These are phyloP conservation scores for Monosporascus sp. DNA, from an alignment of 2,329 filamentous ascomycete genomes.

Conservation along the genomic window DNA sequence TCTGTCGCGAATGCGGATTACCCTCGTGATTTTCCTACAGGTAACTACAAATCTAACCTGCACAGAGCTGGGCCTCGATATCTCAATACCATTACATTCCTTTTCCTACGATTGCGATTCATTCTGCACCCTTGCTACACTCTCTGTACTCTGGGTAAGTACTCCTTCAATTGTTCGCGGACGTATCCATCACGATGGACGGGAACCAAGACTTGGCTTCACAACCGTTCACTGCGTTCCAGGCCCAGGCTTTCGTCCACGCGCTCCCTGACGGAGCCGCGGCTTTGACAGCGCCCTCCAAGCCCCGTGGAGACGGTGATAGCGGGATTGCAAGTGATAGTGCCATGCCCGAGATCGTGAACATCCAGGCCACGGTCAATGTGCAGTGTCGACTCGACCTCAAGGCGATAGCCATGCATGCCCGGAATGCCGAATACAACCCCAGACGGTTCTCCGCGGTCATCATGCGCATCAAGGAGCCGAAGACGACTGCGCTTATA, in stretches of 20 bases:
- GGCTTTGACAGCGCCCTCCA: not conserved
- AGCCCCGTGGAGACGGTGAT: not conserved
- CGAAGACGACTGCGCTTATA: constrained; percentile 96
- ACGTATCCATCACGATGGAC: no score
- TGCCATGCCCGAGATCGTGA: constrained; percentile 24
- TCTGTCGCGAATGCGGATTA: no score
- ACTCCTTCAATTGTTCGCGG: no score
- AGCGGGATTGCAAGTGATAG: not conserved
- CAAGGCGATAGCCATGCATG: constrained; percentile 97
- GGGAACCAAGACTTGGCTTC: no score
- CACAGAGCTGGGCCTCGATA: no score
- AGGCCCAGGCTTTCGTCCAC: not conserved
- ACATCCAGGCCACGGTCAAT: no score
- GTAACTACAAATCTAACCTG: no score
- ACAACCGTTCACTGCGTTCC: not conserved
- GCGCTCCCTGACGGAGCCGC: not conserved
- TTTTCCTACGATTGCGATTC: no score
- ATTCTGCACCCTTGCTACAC: no score
- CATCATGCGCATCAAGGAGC: constrained; percentile 99
- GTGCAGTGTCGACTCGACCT: constrained; percentile 83
- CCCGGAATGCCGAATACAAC: constrained; percentile 97
- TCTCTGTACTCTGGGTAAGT: no score
- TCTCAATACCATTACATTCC: no score
- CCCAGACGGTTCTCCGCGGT: constrained; percentile 99
- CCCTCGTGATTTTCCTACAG: no score